Conservation (phyloP, 805 yeast genomes). For the Sugiyamaella lignohabitans region DNA sequence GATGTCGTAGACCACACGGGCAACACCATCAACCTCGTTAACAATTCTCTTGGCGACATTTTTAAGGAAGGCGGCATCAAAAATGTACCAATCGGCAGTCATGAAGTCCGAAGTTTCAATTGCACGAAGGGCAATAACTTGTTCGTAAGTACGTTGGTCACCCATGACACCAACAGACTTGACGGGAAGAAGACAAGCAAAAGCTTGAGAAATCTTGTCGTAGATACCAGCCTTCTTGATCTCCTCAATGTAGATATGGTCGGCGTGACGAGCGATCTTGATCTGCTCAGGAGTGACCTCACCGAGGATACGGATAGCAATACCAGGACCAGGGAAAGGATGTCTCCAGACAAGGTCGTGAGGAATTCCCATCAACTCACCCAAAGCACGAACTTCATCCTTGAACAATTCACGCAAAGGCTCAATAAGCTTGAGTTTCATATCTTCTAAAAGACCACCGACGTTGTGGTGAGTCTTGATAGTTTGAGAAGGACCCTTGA, state of each 20-base stretch:
- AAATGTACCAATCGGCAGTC: conserved; percentile 99
- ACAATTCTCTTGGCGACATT: conserved; percentile 92
- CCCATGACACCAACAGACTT: conserved; percentile 99
- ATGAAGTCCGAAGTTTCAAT: conserved; percentile 96
- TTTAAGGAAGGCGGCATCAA: conserved; percentile 88
- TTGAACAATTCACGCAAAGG: conserved; percentile 98
- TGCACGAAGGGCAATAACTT: conserved; percentile 97
- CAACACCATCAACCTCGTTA: conserved; percentile 98
- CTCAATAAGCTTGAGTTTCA: conserved; percentile 97
- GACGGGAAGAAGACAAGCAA: conserved; percentile 94
- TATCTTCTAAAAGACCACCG: conserved; percentile 95
- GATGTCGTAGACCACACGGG: conserved; percentile 97
- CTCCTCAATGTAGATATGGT: conserved; percentile 91
- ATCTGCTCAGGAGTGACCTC: conserved; percentile 93
- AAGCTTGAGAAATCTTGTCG: conserved; percentile 91
- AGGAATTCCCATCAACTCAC: conserved; percentile 90
- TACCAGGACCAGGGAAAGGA: conserved; percentile 99
- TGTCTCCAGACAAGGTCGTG: conserved; percentile 99
- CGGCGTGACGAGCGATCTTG: conserved; percentile 96
- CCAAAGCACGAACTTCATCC: conserved; percentile 96
- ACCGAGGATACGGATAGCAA: conserved; percentile 96
- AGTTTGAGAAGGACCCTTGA: conserved; percentile 99
- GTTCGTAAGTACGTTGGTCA: conserved; percentile 98
- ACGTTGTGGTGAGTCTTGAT: conserved; percentile 99
- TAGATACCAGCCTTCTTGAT: conserved; percentile 89